These are phyloP conservation scores for Penstemon newberryi DNA, from an alignment of 257 asterid genomes.

Conservation along the genomic window DNA sequence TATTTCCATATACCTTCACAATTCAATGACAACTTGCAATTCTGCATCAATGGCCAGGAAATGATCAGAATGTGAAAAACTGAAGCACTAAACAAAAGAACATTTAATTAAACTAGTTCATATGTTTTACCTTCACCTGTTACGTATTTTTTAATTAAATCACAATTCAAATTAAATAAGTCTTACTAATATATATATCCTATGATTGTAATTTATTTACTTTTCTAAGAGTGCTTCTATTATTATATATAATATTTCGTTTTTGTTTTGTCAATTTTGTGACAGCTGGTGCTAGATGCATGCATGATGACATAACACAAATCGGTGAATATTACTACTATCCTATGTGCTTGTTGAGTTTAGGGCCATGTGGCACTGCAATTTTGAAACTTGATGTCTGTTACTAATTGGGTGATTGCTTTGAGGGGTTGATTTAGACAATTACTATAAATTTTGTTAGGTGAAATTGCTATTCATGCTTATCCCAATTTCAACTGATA, in stretches of 20 bases:
- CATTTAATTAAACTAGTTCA: too few species aligned
- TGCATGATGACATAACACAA: slow-evolving; percentile 23
- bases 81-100: too few species aligned
- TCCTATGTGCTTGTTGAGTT: slow-evolving; percentile 4
- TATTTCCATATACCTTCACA: slow-evolving; percentile 19
- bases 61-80: too few species aligned
- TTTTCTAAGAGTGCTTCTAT: too few species aligned
- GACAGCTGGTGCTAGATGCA: slow-evolving; percentile 21
- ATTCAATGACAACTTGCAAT: slow-evolving; percentile 21
- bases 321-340: slow-evolving; percentile 23
- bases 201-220: too few species aligned
- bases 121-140: too few species aligned
- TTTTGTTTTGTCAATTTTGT: slow-evolving; percentile 6
- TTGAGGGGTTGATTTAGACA: slow-evolving; percentile 10
- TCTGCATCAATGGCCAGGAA: too few species aligned
- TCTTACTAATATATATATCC: too few species aligned
- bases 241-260: too few species aligned
- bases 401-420: slow-evolving; percentile 2
- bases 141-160: too few species aligned
- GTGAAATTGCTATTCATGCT: slow-evolving; percentile 32
- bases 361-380: slow-evolving; percentile 29
- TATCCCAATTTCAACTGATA: slow-evolving; percentile 23
- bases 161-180: too few species aligned
- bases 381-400: background rate
- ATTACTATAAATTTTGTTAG: slow-evolving; percentile 30